A percentile compares a stretch with the other conserved stretches of the same genome.
These are phyloP conservation scores for Geotrichum armillariae DNA, from an alignment of 1,139 yeast genomes.

Conservation along the genomic window DNA sequence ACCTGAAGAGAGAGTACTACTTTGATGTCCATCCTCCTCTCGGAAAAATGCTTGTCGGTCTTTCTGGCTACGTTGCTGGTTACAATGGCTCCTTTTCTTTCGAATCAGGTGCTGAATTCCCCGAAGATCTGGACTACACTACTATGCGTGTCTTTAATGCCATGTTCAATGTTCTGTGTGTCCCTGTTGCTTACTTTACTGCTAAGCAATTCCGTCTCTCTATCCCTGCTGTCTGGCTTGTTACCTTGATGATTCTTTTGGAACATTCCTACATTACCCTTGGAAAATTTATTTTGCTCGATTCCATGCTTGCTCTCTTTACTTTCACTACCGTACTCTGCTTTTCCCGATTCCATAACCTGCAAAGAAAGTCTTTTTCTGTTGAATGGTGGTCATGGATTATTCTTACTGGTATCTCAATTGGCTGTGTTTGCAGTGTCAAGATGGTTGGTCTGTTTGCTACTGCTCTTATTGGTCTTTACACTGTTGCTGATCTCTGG, in stretches of 20 bases:
- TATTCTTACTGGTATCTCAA: slow-evolving; percentile 67
- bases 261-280: slow-evolving; percentile 87
- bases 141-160: slow-evolving; percentile 96
- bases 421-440: slow-evolving; percentile 85
- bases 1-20: slow-evolving; percentile 88
- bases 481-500: slow-evolving; percentile 73
- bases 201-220: slow-evolving; percentile 83
- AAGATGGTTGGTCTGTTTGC: slow-evolving; percentile 96
- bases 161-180: slow-evolving; percentile 82
- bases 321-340: slow-evolving; percentile 82
- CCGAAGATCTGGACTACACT: slow-evolving; percentile 82
- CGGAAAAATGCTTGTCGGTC: slow-evolving; percentile 95
- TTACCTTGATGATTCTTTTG: slow-evolving; percentile 79
- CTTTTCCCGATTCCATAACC: slow-evolving; percentile 75
- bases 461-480: slow-evolving; percentile 82
- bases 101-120: slow-evolving; percentile 82
- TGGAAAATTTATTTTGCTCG: slow-evolving; percentile 88
- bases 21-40: slow-evolving; percentile 99
- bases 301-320: slow-evolving; percentile 93
- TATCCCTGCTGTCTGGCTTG: slow-evolving; percentile 82
- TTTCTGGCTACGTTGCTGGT: slow-evolving; percentile 92
- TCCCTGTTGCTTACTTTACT: slow-evolving; percentile 91
- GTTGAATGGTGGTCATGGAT: slow-evolving; percentile 97
- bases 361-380: slow-evolving; percentile 62
- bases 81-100: slow-evolving; percentile 96